Conservation (phyloP, 192 early-diverging fungal genomes). For the Coemansia sp. region DNA sequence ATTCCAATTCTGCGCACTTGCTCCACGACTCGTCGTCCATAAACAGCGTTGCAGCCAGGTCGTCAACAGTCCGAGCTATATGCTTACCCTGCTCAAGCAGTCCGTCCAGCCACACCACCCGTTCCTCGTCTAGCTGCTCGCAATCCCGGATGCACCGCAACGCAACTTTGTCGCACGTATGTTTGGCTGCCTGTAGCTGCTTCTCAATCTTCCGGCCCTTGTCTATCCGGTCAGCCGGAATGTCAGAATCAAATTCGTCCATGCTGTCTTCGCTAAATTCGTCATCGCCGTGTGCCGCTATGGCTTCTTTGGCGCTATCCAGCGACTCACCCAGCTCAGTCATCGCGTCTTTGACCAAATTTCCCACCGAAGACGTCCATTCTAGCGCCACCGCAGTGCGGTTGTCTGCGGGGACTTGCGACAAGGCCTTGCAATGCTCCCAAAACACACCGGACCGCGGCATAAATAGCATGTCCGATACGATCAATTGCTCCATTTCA, state of each 20-base stretch:
- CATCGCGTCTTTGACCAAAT: constrained; percentile 38
- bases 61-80: constrained; percentile 34
- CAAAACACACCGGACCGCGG: constrained; percentile 44
- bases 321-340: constrained; percentile 39
- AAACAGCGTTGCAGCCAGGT: constrained; percentile 32
- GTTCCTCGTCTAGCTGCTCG: constrained; percentile 35
- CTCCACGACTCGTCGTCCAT: constrained; percentile 31
- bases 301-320: not conserved
- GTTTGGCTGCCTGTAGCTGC: constrained; percentile 26
- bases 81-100: constrained; percentile 42
- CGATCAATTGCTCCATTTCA: constrained; percentile 17
- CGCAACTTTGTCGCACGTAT: constrained; percentile 42
- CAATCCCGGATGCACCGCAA: constrained; percentile 52
- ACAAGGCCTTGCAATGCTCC: constrained; percentile 49
- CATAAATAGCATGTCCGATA: constrained; percentile 34
- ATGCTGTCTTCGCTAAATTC: constrained; percentile 39
- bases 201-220: constrained; percentile 31
- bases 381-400: constrained; percentile 19
- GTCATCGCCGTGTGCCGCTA: not conserved
- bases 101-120: constrained; percentile 43
- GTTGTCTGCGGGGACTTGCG: constrained; percentile 45
- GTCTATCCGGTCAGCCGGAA: constrained; percentile 31
- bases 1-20: constrained; percentile 12
- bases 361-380: constrained; percentile 25
- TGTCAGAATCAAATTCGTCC: constrained; percentile 42